Conservation (phyloP, 1,139 yeast species). For the Blastobotrys buckinghamii region DNA sequence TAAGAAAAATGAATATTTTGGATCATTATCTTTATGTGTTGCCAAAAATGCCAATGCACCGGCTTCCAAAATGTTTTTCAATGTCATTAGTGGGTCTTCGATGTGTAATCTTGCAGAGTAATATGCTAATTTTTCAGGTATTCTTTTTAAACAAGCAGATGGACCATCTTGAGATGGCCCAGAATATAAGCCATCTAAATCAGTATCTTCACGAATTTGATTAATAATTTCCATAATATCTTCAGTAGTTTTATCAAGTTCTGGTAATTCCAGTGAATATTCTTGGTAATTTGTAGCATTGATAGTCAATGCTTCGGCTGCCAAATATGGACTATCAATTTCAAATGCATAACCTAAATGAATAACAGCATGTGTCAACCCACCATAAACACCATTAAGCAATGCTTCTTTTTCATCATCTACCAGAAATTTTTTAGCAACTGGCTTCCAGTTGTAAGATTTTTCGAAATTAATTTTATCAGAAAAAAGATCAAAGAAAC, state of each 20-base stretch:
- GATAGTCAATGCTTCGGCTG: slow-evolving; percentile 29
- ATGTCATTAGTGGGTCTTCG: slow-evolving; percentile 17
- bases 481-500: slow-evolving; percentile 30
- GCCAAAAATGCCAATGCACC: slow-evolving; percentile 24
- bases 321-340: slow-evolving; percentile 28
- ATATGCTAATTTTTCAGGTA: slow-evolving; percentile 16
- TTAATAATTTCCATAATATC: slow-evolving; percentile 18
- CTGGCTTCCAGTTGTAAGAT: slow-evolving; percentile 27
- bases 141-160: slow-evolving; percentile 7
- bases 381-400: slow-evolving; percentile 25
- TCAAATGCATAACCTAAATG: slow-evolving; percentile 34
- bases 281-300: slow-evolving; percentile 12
- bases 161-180: slow-evolving; percentile 4
- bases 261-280: not conserved
- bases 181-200: slow-evolving; percentile 16
- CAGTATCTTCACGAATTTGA: slow-evolving; percentile 21
- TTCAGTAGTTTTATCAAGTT: slow-evolving; percentile 2
- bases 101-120: slow-evolving; percentile 20
- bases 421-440: slow-evolving; percentile 17
- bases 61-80: slow-evolving; percentile 21
- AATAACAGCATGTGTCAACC: slow-evolving; percentile 31
- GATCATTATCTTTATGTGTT: slow-evolving; percentile 22
- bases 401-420: slow-evolving; percentile 11
- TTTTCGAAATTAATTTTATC: slow-evolving; percentile 27
- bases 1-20: slow-evolving; percentile 28